Percentiles rank a stretch among this genome's conserved stretches.
phyloP scores from a whole-genome alignment of 2,329 filamentous ascomycete genomes.

The Coniochaeta sp. region DNA sequence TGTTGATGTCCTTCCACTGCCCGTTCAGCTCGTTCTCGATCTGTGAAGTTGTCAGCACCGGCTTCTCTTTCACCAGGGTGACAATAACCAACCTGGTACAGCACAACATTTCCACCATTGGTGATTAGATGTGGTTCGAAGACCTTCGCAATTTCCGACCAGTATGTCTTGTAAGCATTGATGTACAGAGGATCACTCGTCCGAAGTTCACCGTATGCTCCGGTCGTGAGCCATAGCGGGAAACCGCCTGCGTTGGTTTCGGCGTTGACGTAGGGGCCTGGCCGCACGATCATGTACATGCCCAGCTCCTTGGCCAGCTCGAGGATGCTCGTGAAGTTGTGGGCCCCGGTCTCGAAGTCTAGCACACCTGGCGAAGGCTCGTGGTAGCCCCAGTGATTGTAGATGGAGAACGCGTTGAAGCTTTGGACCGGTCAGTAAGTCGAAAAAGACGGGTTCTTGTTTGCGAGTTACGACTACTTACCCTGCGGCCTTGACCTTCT shows the following conservation, averaged over 20 bases:
- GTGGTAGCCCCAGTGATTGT: conserved; percentile 34
- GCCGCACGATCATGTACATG: conserved; percentile 47
- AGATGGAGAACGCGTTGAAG: conserved; percentile 36
- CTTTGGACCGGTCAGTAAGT: conserved; percentile 11
- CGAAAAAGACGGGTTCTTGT: not conserved
- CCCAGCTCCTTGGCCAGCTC: conserved; percentile 46
- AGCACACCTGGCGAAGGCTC: conserved; percentile 22
- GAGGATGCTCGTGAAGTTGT: conserved; percentile 44
- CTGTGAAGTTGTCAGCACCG: conserved; percentile 17
- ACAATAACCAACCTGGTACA: not conserved
- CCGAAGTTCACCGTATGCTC: conserved; percentile 45
- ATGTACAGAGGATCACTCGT: conserved; percentile 46
- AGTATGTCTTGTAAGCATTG: conserved; percentile 47
- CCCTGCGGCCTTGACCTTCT: conserved; percentile 35
- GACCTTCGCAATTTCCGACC: conserved; percentile 40
- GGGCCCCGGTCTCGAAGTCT: conserved; percentile 45
- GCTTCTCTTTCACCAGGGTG: too few relatives aligned
- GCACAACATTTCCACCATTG: conserved; percentile 49
- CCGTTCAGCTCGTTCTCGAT: conserved; percentile 49
- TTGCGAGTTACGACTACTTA: conserved; percentile 10
- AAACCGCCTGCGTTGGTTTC: conserved; percentile 57
- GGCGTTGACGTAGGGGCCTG: conserved; percentile 58
- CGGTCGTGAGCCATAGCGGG: conserved; percentile 56
- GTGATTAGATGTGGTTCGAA: conserved; percentile 47
- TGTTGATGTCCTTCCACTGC: conserved; percentile 32